Base-by-base conservation (phyloP, 2,329 filamentous ascomycete genomes). In the Hypomyces perniciosus region DNA sequence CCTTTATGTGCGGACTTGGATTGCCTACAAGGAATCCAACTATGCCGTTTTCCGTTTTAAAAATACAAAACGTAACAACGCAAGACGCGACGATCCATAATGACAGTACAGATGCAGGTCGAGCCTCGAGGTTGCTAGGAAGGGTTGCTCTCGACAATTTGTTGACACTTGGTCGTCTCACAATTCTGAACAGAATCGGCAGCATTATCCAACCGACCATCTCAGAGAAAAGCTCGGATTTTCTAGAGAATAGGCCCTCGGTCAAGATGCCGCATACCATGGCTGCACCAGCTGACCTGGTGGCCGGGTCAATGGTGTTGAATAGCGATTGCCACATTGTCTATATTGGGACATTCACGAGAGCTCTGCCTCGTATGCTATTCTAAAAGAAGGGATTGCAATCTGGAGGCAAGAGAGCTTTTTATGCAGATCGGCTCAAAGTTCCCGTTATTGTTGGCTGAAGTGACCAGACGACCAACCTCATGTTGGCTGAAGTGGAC, bases 41-140 rank as follows among this genome's bases (percentile, higher is more conserved):
- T 1, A 49, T 28, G 8, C 35, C 56, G 31, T 44, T 57, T 26
- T 62, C 60, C 2, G 57, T 53, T 13, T 41, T 59, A 3, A 54
- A 58, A 4, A 64, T 52, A 1, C 48, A 53, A 1, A 50, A 48
- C 0, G 37, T 26, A 3, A 46, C 38, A 13, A 58, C n/a, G 13
- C 50, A 47, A 2, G 27, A 34, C 0, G 55, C 55, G 38, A 56
- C 26, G 0, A 53, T 6, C 57, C 60, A 61, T 34, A 41, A 30
- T 10, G 27, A 35, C 8, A 26, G 37, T 10, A 26, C 1, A 8
- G 50, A 9, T 28, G 34, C 12, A 5, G 44, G 26, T 29, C 8
- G 6, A 9, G 30, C n/a, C 30, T n/a, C 34, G 6, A 34, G 28
- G 12, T 40, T 37, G 13, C 28, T 45, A 0, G 31, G 20, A 34